Percentiles rank a stretch among this genome's conserved stretches.
phyloP scores from a whole-genome alignment of 1,284 basidiomycete species.

The Trichosporon sp. region DNA sequence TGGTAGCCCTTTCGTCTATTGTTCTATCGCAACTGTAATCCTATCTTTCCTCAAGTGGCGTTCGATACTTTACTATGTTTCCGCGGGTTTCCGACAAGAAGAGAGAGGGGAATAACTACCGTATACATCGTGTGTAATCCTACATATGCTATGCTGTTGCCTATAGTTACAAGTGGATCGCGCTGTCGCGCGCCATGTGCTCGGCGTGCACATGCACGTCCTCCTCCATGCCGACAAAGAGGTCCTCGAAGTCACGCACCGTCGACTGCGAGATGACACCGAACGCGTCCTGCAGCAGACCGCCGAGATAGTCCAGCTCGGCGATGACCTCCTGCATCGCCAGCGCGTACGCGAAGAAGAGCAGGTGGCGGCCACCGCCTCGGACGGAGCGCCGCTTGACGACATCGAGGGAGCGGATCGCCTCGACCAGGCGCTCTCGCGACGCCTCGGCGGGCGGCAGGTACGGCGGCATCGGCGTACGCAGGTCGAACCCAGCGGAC shows the following conservation, averaged over 20 bases:
- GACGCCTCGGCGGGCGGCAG: conserved; percentile 85
- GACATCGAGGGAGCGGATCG: conserved; percentile 75
- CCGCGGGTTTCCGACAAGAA: neutral
- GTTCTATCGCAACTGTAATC: neutral
- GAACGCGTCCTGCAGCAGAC: conserved; percentile 75
- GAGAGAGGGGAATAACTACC: neutral
- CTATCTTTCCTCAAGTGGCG: neutral
- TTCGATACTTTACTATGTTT: neutral
- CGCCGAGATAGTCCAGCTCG: conserved; percentile 74
- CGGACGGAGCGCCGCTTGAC: conserved; percentile 62
- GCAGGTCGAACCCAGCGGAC: conserved; percentile 78
- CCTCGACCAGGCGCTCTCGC: conserved; percentile 70
- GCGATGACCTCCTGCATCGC: conserved; percentile 85
- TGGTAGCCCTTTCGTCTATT: neutral
- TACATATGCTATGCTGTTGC: neutral
- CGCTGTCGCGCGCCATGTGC: conserved; percentile 4
- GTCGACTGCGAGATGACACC: conserved; percentile 69
- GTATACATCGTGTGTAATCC: neutral
- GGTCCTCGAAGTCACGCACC: conserved; percentile 62
- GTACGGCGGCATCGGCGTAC: conserved; percentile 88
- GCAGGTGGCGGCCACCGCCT: conserved; percentile 66
- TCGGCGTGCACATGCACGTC: conserved; percentile 3
- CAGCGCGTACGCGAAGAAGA: conserved; percentile 90
- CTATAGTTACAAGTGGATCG: neutral
- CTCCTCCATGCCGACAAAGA: conserved; percentile 51